Conservation (phyloP, 2,329 filamentous ascomycete species). For the Calonectria hawksworthii region DNA sequence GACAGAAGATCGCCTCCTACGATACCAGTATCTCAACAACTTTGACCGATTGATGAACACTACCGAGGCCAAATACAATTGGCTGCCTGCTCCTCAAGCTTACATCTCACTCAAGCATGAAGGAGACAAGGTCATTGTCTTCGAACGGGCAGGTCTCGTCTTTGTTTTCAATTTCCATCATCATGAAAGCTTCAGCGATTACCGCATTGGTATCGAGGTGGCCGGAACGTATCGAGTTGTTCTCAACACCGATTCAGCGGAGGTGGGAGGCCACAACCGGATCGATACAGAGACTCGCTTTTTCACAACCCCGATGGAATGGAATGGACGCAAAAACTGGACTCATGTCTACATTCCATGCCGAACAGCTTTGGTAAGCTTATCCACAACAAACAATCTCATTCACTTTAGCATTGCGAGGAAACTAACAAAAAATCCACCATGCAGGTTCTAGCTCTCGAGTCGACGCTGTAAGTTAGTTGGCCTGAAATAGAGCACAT, state of each 20-base stretch:
- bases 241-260: conserved; percentile 82
- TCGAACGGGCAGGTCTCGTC: conserved; percentile 89
- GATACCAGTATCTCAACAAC: conserved; percentile 92
- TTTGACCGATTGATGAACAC: conserved; percentile 95
- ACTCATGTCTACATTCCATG: conserved; percentile 91
- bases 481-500: neutral
- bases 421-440: conserved; percentile 19
- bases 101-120: conserved; percentile 97
- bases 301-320: conserved; percentile 91
- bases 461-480: conserved; percentile 42
- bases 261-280: conserved; percentile 84
- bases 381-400: neutral
- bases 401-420: neutral
- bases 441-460: conserved; percentile 66
- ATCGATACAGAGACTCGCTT: conserved; percentile 86
- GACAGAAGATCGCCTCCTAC: conserved; percentile 85
- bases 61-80: conserved; percentile 89
- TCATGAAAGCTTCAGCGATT: conserved; percentile 87
- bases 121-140: conserved; percentile 93
- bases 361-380: conserved; percentile 83
- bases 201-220: conserved; percentile 88
- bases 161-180: conserved; percentile 99
- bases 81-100: conserved; percentile 88
- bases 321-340: conserved; percentile 93
- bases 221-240: conserved; percentile 90